Conservation (phyloP, 768 basidiomycete genomes). For the Boletus pseudopeckii region DNA sequence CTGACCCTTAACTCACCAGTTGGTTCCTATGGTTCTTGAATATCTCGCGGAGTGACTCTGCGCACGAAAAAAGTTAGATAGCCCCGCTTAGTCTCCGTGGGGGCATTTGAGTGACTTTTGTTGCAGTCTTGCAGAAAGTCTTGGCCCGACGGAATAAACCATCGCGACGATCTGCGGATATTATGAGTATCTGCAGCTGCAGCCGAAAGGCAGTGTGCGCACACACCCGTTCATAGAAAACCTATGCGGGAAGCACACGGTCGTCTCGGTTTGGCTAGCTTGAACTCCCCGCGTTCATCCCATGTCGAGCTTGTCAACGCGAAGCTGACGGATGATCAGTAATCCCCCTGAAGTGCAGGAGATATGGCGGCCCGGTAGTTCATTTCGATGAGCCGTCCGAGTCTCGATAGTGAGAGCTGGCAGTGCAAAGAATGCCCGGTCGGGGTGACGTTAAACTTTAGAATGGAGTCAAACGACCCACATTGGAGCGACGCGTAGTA, state of each 20-base stretch:
- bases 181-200: neutral
- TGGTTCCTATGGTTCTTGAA: neutral
- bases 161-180: constrained; percentile 3
- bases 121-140: neutral
- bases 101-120: neutral
- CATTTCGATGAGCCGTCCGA: neutral
- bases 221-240: neutral
- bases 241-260: neutral
- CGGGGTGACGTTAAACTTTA: neutral
- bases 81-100: neutral
- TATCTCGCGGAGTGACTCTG: neutral
- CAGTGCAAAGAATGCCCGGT: neutral
- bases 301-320: neutral
- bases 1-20: neutral
- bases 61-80: neutral
- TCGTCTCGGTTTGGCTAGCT: neutral
- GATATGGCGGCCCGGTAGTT: neutral
- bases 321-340: constrained; percentile 1
- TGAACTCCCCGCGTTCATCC: neutral
- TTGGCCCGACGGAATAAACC: neutral
- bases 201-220: neutral
- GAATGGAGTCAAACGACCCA: neutral
- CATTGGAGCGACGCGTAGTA: no score
- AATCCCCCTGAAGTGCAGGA: neutral
- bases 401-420: neutral